Evolutionary conservation across 192 early-diverging fungal genomes (phyloP).

Genomic region (Entomortierella chlamydospora): DNA sequence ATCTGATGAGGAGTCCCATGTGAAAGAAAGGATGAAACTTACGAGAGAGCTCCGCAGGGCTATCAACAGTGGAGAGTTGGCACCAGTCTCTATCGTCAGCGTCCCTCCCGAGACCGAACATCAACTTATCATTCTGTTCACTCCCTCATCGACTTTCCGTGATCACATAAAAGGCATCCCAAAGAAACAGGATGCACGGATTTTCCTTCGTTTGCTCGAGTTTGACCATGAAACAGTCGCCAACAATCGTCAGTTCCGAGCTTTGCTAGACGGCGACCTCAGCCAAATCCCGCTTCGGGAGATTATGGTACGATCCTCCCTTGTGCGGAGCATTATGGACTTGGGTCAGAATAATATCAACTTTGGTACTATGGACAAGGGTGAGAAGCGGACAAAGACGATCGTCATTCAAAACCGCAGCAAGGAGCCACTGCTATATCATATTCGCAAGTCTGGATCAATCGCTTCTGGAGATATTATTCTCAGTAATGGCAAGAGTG

Average conservation of each 20-base stretch:
- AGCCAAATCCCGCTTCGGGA: constrained; percentile 86
- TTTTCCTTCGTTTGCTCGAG: constrained; percentile 88
- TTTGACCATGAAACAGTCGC: constrained; percentile 81
- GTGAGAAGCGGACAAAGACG: constrained; percentile 86
- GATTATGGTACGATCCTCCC: constrained; percentile 86
- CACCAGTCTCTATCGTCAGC: constrained; percentile 67
- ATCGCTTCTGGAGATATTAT: constrained; percentile 93
- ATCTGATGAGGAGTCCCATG: constrained; percentile 78
- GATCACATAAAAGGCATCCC: constrained; percentile 77
- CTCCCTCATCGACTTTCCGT: constrained; percentile 65
- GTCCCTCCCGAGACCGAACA: constrained; percentile 74
- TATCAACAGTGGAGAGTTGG: constrained; percentile 76
- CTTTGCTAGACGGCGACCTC: constrained; percentile 67
- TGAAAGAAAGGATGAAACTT: constrained; percentile 74
- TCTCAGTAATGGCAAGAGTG: constrained; percentile 82
- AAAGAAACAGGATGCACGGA: constrained; percentile 83
- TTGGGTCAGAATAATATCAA: constrained; percentile 98
- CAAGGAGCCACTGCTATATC: constrained; percentile 90
- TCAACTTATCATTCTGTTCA: constrained; percentile 82
- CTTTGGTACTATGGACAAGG: constrained; percentile 91
- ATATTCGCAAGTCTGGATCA: constrained; percentile 93
- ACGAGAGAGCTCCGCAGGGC: constrained; percentile 79
- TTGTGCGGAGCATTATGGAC: constrained; percentile 90
- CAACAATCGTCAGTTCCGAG: constrained; percentile 83
- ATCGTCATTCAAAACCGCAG: constrained; percentile 92